Percentiles rank a stretch among this genome's conserved stretches.
Evolutionary conservation across 441 rosid species (phyloP).

Genomic region (Aleurites moluccanus): DNA sequence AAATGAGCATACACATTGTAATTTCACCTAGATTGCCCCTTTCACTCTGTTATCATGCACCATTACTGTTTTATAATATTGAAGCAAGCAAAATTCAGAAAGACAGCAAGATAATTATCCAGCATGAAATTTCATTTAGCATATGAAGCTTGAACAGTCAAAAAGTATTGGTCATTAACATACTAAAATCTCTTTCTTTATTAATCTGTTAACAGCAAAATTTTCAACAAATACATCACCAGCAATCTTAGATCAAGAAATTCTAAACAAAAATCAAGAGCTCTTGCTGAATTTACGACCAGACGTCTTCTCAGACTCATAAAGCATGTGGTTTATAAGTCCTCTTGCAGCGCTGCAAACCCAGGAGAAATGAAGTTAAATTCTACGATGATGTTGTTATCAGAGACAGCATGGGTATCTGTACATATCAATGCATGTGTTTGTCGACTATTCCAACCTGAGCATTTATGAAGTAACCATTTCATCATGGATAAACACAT

Average conservation of each 20-base stretch:
- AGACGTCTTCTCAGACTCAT: conserved; percentile 72
- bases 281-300: conserved; percentile 66
- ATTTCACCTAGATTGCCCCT: not conserved
- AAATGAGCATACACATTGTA: no score
- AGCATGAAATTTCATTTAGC: not conserved
- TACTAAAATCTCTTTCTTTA: not conserved
- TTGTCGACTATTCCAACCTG: not conserved
- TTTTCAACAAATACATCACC: conserved; percentile 10
- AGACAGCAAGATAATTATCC: not conserved
- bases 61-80: not conserved
- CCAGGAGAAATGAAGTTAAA: conserved; percentile 4
- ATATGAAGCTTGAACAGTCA: not conserved
- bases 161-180: not conserved
- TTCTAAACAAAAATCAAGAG: conserved; percentile 25
- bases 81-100: not conserved
- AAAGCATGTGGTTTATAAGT: conserved; percentile 86
- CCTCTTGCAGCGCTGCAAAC: conserved; percentile 90
- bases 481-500: not conserved
- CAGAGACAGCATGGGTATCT: not conserved
- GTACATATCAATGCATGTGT: not conserved
- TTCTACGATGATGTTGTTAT: not conserved
- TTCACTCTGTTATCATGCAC: not conserved
- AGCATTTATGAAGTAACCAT: not conserved
- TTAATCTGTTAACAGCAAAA: not conserved
- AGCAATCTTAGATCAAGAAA: not conserved